phyloP scores from a whole-genome alignment of 495 filamentous ascomycete genomes.

The Penicillium verhagenii region DNA sequence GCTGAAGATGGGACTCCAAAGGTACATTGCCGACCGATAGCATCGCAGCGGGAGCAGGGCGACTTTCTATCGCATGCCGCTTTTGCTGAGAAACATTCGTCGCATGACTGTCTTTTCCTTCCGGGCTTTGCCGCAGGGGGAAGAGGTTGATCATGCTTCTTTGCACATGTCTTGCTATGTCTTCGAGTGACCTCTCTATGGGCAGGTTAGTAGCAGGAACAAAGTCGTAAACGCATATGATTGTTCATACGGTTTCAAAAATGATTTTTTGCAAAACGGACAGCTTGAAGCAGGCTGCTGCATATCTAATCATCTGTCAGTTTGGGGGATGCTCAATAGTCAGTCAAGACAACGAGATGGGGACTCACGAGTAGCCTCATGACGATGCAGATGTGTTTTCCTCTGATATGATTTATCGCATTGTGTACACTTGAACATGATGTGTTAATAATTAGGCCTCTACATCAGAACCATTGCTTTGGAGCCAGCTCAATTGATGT shows the following conservation, averaged over 20 bases:
- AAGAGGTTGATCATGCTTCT: slow-evolving; percentile 32
- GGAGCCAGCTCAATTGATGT: neutral
- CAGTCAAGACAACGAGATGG: neutral
- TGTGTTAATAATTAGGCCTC: neutral
- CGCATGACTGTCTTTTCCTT: slow-evolving; percentile 36
- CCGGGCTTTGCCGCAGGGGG: slow-evolving; percentile 32
- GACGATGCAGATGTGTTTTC: slow-evolving; percentile 32
- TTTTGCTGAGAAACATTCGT: slow-evolving; percentile 32
- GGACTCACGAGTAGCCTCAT: slow-evolving; percentile 32
- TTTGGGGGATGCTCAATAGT: neutral
- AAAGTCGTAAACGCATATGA: too few species aligned
- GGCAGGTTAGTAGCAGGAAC: neutral
- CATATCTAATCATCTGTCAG: slow-evolving; percentile 30
- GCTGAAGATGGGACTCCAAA: slow-evolving; percentile 12
- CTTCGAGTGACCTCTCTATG: slow-evolving; percentile 36
- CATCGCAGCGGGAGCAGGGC: slow-evolving; percentile 32
- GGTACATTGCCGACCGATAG: slow-evolving; percentile 25
- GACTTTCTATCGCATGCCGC: slow-evolving; percentile 29
- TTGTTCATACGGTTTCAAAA: slow-evolving; percentile 29
- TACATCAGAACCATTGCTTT: neutral
- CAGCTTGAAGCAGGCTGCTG: slow-evolving; percentile 26
- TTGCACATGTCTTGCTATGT: slow-evolving; percentile 37
- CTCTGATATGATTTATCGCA: slow-evolving; percentile 35
- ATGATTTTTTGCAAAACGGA: slow-evolving; percentile 39
- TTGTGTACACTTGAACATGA: slow-evolving; percentile 34